A percentile compares a stretch with the other conserved stretches of the same genome.
phyloP scores from a whole-genome alignment of 1,139 yeast genomes.

The Candida neerlandica region DNA sequence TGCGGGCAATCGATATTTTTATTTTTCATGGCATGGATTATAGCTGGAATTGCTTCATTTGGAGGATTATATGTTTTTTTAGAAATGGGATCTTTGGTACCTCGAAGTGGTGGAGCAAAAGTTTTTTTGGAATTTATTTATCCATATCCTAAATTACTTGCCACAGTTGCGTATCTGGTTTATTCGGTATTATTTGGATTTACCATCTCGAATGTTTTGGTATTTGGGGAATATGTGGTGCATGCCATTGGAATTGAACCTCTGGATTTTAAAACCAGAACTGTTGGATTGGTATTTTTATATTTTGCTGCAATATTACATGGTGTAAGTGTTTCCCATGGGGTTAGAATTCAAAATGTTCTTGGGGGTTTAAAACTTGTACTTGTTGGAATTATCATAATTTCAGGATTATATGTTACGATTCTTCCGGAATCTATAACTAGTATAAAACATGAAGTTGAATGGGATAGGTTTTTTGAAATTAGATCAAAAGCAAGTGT shows the following conservation, averaged over 20 bases:
- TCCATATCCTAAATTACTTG: conserved; percentile 57
- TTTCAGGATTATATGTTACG: conserved; percentile 53
- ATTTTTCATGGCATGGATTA: conserved; percentile 62
- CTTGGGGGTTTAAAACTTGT: conserved; percentile 57
- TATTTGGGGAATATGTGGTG: conserved; percentile 69
- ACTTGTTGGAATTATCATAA: conserved; percentile 49
- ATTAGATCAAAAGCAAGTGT: conserved; percentile 33
- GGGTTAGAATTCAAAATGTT: conserved; percentile 56
- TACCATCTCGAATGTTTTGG: conserved; percentile 63
- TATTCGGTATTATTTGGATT: conserved; percentile 66
- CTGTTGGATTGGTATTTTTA: conserved; percentile 48
- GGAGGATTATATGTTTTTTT: conserved; percentile 67
- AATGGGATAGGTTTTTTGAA: conserved; percentile 33
- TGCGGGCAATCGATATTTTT: conserved; percentile 66
- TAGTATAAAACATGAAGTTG: conserved; percentile 43
- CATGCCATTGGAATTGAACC: conserved; percentile 48
- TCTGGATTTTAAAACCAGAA: conserved; percentile 41
- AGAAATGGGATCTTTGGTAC: conserved; percentile 70
- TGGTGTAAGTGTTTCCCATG: conserved; percentile 55
- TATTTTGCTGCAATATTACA: conserved; percentile 50
- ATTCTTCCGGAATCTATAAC: conserved; percentile 45
- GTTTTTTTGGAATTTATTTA: conserved; percentile 69
- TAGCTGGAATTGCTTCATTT: conserved; percentile 63
- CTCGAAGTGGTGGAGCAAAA: conserved; percentile 75
- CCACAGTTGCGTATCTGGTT: conserved; percentile 59